Conservation (phyloP, 495 filamentous ascomycete genomes). For the Cenococcum geophilum region DNA sequence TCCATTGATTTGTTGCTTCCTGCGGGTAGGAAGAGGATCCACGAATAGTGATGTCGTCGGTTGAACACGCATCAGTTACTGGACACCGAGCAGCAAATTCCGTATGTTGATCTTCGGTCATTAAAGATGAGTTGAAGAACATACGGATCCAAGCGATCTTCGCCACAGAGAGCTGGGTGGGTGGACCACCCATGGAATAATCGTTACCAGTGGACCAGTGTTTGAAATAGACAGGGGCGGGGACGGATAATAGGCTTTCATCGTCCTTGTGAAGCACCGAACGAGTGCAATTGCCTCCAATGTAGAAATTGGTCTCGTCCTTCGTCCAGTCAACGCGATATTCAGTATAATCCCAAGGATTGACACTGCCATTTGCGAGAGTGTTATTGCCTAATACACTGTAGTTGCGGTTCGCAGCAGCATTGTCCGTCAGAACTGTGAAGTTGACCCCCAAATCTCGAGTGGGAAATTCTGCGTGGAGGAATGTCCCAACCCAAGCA, state of each 20-base stretch:
- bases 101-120: constrained; percentile 27
- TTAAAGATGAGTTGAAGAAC: constrained; percentile 43
- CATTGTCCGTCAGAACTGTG: constrained; percentile 25
- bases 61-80: constrained; percentile 32
- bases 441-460: constrained; percentile 33
- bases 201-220: constrained; percentile 41
- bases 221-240: constrained; percentile 37
- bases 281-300: constrained; percentile 29
- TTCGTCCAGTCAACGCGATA: constrained; percentile 42
- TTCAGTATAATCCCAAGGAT: constrained; percentile 39
- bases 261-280: constrained; percentile 23
- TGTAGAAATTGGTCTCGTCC: constrained; percentile 35
- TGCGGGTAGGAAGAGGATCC: constrained; percentile 30
- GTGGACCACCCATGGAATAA: constrained; percentile 38
- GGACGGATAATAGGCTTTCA: constrained; percentile 30
- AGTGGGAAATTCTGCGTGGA: constrained; percentile 34
- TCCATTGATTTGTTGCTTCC: constrained; percentile 30
- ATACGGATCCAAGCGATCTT: constrained; percentile 39
- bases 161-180: constrained; percentile 29
- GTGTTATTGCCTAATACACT: constrained; percentile 7
- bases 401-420: constrained; percentile 18
- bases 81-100: constrained; percentile 32
- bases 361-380: constrained; percentile 18
- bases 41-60: constrained; percentile 37
- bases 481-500: constrained; percentile 39